Base-by-base conservation (phyloP, 805 yeast species). In the Ogataea siamensis region DNA sequence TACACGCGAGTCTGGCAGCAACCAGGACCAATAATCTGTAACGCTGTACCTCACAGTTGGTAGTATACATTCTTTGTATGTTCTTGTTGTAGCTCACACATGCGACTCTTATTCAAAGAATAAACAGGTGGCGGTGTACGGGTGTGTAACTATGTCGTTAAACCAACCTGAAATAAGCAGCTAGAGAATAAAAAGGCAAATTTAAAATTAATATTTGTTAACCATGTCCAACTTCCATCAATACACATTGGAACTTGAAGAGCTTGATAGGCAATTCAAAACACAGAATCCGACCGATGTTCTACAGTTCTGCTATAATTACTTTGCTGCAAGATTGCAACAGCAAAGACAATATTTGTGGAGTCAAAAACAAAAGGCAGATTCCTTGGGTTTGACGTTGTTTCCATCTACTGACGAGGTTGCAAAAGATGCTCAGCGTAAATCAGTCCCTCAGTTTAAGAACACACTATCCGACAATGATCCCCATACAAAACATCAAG, bases 261-360 rank as follows among this genome's bases (percentile, higher is more conserved):
- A 70, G 45, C 77, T 83, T 56, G 81, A 79, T 58, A 73, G 69
- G 54, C 83, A 79, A 54, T 58, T 76, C 36, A 64, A 66, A 32
- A 57, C 58, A 29, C 66, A 70, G 34, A 74, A 80, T 50, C 94
- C 95, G 1, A 55, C 67, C 10, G 91, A 84, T 54, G 66, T 84
- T 9, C 58, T 85, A 41, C 88, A 84, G 54, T 85, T 83, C 63
- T 81, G 89, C 53, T 82, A 85, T 39, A 74, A 79, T 60, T 82
- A 80, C 60, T 85, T 85, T 66, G 74, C 73, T 54, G 58, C 68
- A 33, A 74, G 80, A 42, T 64, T 84, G 42, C 80, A 78, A 48
- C 70, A 72, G 20, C 85, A 81, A 54, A 70, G 85, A 54, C 54
- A 66, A 19, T 69, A 67, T 25, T 61, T 72, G 33, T 75, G 78